A percentile compares a stretch with the other conserved stretches of the same genome.
These are phyloP conservation scores for Calonectria leucothoes DNA, from an alignment of 2,329 filamentous ascomycete genomes.

Conservation along the genomic window DNA sequence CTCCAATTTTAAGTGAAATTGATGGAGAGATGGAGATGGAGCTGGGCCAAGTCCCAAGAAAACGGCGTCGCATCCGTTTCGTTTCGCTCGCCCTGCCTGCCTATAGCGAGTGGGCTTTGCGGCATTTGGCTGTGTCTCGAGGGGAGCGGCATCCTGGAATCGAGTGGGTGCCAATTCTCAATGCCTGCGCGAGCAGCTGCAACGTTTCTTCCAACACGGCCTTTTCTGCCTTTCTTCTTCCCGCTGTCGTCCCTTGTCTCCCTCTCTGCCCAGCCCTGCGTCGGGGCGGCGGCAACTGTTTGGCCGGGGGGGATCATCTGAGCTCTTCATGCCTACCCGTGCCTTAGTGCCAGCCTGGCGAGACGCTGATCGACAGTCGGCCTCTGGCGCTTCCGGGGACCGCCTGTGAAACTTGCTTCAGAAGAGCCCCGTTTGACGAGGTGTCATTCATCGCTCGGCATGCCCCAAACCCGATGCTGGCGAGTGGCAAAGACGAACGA, in stretches of 20 bases:
- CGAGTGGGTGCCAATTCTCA: background rate
- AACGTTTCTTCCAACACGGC: background rate
- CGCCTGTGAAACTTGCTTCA: slow-evolving; percentile 18
- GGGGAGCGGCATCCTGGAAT: background rate
- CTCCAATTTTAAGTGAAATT: slow-evolving; percentile 4
- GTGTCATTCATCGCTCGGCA: background rate
- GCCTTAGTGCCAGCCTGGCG: slow-evolving; percentile 14
- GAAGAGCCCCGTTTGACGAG: background rate
- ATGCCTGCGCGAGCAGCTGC: background rate
- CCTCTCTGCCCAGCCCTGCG: background rate
- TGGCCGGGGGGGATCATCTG: slow-evolving; percentile 12
- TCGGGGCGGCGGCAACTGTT: background rate
- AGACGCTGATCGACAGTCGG: slow-evolving; percentile 19
- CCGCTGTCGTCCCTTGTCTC: background rate
- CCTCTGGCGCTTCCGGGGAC: background rate
- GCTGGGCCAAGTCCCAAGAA: background rate
- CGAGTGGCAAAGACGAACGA: background rate
- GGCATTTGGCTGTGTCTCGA: background rate
- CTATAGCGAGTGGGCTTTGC: background rate
- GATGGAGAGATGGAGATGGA: background rate
- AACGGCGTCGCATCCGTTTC: slow-evolving; percentile 10
- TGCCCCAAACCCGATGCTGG: background rate
- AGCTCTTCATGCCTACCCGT: slow-evolving; percentile 11
- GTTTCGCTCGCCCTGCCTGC: background rate
- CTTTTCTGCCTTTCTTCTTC: background rate